Evolutionary conservation across 106 monocot genomes (phyloP), one percentile per base, ranked within the genome.

Genomic region (Cymbidium sinense): DNA sequence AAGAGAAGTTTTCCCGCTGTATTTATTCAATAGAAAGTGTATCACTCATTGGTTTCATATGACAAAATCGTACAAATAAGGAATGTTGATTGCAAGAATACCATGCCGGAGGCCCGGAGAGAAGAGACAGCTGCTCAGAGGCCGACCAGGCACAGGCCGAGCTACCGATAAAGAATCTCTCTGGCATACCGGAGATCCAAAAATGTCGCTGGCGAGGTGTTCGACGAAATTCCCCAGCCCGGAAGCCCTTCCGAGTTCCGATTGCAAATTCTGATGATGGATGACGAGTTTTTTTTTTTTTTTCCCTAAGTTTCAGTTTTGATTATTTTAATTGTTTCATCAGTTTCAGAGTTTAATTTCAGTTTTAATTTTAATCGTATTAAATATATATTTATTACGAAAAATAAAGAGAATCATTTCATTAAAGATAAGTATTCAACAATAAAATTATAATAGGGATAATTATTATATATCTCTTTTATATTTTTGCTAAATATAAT

Each of bases 1-100:
- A 31, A 98, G 92, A 65, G 94, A 98, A 13, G 92, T 98, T 81
- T 94, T 98, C 67, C 98, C 98, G 70, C 98, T 94, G 89, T 17
- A 30, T 34, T 33, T 33, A 3, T 43, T 55, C 44, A 27, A 43
- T 1, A 9, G 21, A 7, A 30, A 19, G 25, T 2, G 67, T 3
- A 15, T 20, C 3, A 75, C 21, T 18, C 9, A 5, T 23, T 36
- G 7, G 17, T 39, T 43, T 43, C 28, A 0, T 23, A 34, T 37
- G 37, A 47, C 34, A 69, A 13, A 69, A 62, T 62, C 61, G 61
- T 72, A 30, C 34, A 41, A 64, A 2, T 8, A 15, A 29, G 21
- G 10, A 1, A 8, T 41, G 17, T 37, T n/a, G 44, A 34, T 9
- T 18, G 33, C 54, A 23, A 34, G 8, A 36, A 79, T 65, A 96